These are phyloP conservation scores for Penicillium sp. DNA, from an alignment of 2,329 filamentous ascomycete genomes.

Conservation along the genomic window DNA sequence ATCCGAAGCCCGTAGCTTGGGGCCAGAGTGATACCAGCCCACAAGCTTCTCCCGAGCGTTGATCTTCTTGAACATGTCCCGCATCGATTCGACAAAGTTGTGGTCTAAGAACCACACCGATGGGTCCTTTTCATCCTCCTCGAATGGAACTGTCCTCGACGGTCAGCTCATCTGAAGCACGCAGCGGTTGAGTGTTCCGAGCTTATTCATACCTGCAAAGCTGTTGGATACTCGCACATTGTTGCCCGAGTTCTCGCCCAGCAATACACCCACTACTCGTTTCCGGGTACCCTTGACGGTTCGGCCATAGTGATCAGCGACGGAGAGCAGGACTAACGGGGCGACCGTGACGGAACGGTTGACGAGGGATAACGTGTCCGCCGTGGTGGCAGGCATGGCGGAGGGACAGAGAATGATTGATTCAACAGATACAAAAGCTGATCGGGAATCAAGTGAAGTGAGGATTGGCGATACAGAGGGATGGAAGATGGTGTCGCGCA, in stretches of 20 bases:
- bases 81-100: constrained; percentile 99
- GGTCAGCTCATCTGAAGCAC: constrained; percentile 17
- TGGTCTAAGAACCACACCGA: constrained; percentile 99
- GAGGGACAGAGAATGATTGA: constrained; percentile 10
- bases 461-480: constrained; percentile 3
- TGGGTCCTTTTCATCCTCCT: constrained; percentile 97
- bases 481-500: background rate
- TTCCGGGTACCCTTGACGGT: constrained; percentile 80
- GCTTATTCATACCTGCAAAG: constrained; percentile 70
- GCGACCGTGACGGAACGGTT: constrained; percentile 94
- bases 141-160: constrained; percentile 70
- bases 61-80: constrained; percentile 99
- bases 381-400: constrained; percentile 91
- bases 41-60: constrained; percentile 98
- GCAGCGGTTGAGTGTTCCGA: background rate
- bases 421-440: constrained; percentile 2
- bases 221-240: constrained; percentile 97
- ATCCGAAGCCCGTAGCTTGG: constrained; percentile 93
- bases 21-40: constrained; percentile 98
- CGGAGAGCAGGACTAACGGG: constrained; percentile 93
- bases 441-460: background rate
- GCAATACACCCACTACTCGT: constrained; percentile 86
- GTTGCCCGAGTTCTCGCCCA: constrained; percentile 94
- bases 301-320: constrained; percentile 96
- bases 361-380: constrained; percentile 91